Conservation (phyloP, 1,284 basidiomycete genomes). For the Trichosporon coremiiforme region DNA sequence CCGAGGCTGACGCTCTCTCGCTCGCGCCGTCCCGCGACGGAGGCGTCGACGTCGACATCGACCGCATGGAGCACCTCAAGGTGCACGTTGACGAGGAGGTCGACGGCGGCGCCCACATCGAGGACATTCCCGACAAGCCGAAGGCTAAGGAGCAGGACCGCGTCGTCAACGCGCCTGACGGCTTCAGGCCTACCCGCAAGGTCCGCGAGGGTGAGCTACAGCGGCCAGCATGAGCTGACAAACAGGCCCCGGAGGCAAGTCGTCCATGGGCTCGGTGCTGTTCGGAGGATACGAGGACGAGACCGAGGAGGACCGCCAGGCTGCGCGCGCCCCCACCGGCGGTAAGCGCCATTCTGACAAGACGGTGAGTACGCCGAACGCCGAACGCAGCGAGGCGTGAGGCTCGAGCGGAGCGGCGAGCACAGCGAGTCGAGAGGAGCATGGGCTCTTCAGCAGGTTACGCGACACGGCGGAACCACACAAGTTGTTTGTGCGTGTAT, state of each 20-base stretch:
- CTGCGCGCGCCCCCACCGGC: conserved; percentile 35
- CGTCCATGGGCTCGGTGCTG: conserved; percentile 46
- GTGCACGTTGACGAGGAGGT: conserved; percentile 51
- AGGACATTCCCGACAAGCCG: conserved; percentile 33
- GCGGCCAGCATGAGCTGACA: conserved; percentile 11
- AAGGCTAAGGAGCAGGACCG: conserved; percentile 21
- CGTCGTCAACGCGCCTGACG: conserved; percentile 45
- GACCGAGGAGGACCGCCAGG: conserved; percentile 43
- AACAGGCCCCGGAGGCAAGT: conserved; percentile 51
- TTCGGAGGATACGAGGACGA: conserved; percentile 53
- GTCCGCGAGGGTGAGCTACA: conserved; percentile 51
- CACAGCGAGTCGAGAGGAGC: no score
- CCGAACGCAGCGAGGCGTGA: neutral
- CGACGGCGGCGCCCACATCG: conserved; percentile 48
- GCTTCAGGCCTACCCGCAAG: conserved; percentile 53
- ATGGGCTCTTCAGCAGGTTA: no score
- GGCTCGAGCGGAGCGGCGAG: neutral
- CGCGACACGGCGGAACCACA: no score
- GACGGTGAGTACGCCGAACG: conserved; percentile 33
- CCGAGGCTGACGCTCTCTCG: conserved; percentile 53
- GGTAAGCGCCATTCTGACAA: conserved; percentile 43
- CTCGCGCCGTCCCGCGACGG: conserved; percentile 51
- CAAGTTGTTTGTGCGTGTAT: neutral
- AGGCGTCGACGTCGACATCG: conserved; percentile 51
- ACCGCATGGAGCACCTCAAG: conserved; percentile 49